These are phyloP conservation scores for Teunomyces kruisii DNA, from an alignment of 805 yeast species.

Conservation along the genomic window DNA sequence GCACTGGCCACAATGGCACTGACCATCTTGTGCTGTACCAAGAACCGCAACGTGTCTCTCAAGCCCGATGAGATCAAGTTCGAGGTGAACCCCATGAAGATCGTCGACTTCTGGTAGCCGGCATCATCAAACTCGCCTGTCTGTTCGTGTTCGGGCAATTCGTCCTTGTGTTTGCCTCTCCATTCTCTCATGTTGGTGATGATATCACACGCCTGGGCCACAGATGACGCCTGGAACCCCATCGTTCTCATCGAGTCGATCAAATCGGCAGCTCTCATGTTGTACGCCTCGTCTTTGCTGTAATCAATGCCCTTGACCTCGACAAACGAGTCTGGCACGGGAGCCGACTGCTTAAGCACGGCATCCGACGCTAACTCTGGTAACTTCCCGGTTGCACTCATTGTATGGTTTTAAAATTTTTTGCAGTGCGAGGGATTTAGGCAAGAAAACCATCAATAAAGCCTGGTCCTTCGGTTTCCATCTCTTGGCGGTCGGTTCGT, in stretches of 20 bases:
- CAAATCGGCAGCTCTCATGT: constrained; percentile 78
- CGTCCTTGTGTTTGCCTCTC: constrained; percentile 80
- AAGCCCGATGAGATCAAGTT: constrained; percentile 93
- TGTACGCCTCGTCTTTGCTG: constrained; percentile 69
- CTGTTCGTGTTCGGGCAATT: constrained; percentile 61
- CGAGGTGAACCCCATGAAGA: constrained; percentile 95
- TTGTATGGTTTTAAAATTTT: constrained; percentile 8
- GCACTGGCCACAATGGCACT: constrained; percentile 96
- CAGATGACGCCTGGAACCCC: constrained; percentile 95
- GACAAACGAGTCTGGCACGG: constrained; percentile 77
- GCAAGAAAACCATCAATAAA: neutral
- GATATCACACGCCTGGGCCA: constrained; percentile 87
- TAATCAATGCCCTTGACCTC: constrained; percentile 90
- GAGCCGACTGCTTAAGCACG: constrained; percentile 80
- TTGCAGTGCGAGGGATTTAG: neutral
- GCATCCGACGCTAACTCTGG: constrained; percentile 89
- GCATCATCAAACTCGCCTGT: constrained; percentile 76
- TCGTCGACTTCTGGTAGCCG: constrained; percentile 82
- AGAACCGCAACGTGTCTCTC: constrained; percentile 82
- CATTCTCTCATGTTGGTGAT: constrained; percentile 89
- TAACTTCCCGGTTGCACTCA: constrained; percentile 17
- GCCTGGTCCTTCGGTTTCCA: neutral
- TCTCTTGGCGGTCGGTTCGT: no score
- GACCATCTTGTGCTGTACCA: constrained; percentile 92
- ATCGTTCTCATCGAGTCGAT: constrained; percentile 82